Evolutionary conservation across 2,329 filamentous ascomycete genomes (phyloP), one percentile per base, ranked within the genome.

Genomic region (Drechslerella stenobrocha): DNA sequence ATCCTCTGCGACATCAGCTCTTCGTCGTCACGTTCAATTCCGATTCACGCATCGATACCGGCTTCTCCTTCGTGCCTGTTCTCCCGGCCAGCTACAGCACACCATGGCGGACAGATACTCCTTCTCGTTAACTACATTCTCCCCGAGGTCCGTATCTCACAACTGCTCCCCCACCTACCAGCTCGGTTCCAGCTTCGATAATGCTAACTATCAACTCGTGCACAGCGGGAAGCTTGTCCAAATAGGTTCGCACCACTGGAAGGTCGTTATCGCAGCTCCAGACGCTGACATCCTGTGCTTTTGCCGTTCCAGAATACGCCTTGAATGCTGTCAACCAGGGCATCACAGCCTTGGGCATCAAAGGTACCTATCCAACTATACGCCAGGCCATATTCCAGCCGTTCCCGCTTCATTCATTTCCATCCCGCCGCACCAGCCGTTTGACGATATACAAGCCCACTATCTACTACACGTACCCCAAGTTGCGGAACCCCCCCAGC

Each of bases 61-160:
- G 9, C 11, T 47, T 6, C 2, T 13, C 4, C 2, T 6, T 23
- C n/a, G 9, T 7, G 9, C 4, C 11, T 47, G 7, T 22, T 47
- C 26, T n/a, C 22, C 28, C n/a, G n/a, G 22, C 44, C 44, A 26
- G 44, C 9, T 13, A 11, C 4, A 47, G 20, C 9, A 18, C 48
- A 81, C 72, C 77, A 98, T 98, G 92, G 92, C 93, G 76, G 93
- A 98, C 80, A 84, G 93, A 82, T 98, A 98, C 80, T 96, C 92
- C 58, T 98, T 98, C 86, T 98, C 93, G 67, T 84, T 98, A 77
- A 98, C 93, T 71, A 98, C 93, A 72, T 98, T 98, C 87, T 97
- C 93, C 76, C 93, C 93, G 78, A 98, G 92, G 93, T 95, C 86
- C 72, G 73, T 73, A 65, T 42, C 15, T 20, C 60, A 70, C 60